Evolutionary conservation across 305 asterid species (phyloP), one percentile per base, ranked within the genome.

Genomic region (Fraxinus albicans): DNA sequence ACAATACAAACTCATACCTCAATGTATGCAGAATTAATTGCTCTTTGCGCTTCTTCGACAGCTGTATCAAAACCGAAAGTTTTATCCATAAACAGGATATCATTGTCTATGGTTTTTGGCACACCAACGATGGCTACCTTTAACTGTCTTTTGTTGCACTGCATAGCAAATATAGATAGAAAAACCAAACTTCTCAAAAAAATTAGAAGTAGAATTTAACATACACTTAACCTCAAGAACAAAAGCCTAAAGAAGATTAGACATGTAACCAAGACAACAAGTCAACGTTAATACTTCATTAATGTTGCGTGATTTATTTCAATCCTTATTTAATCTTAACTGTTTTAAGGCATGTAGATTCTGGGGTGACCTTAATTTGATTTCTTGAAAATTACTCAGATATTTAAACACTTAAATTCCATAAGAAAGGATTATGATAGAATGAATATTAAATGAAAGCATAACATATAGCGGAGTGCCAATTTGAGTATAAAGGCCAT

Each of bases 61-160:
- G 99, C 99, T 31, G 99, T 96, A 90, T 96, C 99, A 84, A 96
- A 96, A 85, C 99, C 99, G 86, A 96, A 96, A 70, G 99, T 94
- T 84, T 96, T 96, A 86, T 96, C 99, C 97, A 96, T 94, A 82
- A 91, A 95, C 90, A 94, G 85, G 84, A 96, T 96, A 90, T 96
- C 99, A 36, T 96, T 96, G 89, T 96, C 99, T 81, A 96, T 94
- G 53, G 99, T 96, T 92, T 96, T 96, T 40, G 99, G 99, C 77
- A 96, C 99, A 81, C 99, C 98, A 83, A 96, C 98, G 29, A 96
- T 97, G 79, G 98, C 94, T 76, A 91, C 87, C 88, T 91, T 96
- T 82, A 91, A 73, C 76, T 79, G 83, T 77, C 98, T 91, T 88
- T 84, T 92, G 33, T 92, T 86, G 81, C 99, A 96, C 99, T 94